Evolutionary conservation across 75 land plant genomes (phyloP).

Genomic region (Cupressus sempervirens): DNA sequence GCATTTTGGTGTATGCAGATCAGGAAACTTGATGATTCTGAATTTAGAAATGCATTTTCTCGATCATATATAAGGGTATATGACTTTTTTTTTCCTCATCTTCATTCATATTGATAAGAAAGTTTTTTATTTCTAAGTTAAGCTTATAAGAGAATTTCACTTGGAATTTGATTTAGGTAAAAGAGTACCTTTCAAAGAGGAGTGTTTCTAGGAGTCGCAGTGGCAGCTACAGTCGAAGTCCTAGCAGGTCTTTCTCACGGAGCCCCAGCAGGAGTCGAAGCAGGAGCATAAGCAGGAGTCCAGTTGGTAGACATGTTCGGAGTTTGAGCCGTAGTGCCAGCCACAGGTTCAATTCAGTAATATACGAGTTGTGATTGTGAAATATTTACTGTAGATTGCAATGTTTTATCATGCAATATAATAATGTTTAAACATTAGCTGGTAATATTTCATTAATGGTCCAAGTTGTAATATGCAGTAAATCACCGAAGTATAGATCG

Average conservation of each 20-base stretch:
- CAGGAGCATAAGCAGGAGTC: constrained; percentile 29
- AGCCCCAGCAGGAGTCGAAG: constrained; percentile 49
- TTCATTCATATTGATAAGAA: neutral
- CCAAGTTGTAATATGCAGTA: constrained; percentile 25
- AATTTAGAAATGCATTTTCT: constrained; percentile 72
- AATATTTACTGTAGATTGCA: constrained; percentile 7
- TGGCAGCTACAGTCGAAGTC: constrained; percentile 49
- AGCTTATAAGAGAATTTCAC: neutral
- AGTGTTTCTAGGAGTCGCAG: constrained; percentile 55
- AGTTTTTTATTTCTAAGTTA: neutral
- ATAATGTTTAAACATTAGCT: neutral
- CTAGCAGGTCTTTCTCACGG: constrained; percentile 25
- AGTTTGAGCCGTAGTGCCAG: constrained; percentile 36
- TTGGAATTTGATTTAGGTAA: constrained; percentile 32
- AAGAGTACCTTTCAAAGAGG: constrained; percentile 37
- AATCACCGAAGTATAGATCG: constrained; percentile 46
- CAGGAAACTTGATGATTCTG: constrained; percentile 78
- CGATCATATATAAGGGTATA: constrained; percentile 55
- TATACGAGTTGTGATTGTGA: neutral
- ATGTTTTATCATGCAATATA: neutral
- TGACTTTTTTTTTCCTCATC: neutral
- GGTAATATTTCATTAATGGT: neutral
- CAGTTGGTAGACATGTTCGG: constrained; percentile 1
- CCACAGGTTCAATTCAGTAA: constrained; percentile 14
- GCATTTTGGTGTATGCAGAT: constrained; percentile 32